These are phyloP conservation scores for Pseudogymnoascus sp. DNA, from an alignment of 2,329 filamentous ascomycete genomes.

Conservation along the genomic window DNA sequence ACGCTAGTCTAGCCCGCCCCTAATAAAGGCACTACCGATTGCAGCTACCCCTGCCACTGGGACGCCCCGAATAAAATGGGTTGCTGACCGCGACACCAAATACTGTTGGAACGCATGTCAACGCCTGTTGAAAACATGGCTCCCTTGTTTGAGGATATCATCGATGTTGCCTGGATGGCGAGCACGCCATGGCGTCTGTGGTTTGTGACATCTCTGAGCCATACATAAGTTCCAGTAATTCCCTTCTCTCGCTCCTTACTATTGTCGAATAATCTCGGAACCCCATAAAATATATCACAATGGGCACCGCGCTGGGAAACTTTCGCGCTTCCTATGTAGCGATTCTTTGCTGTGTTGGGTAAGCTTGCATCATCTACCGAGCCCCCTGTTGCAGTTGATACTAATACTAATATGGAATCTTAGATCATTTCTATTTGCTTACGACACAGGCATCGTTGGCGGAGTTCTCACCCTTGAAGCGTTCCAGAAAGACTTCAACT, in stretches of 20 bases:
- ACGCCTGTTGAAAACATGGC: neutral
- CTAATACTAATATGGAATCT: conserved; percentile 17
- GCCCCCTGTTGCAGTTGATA: conserved; percentile 15
- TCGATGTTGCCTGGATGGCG: neutral
- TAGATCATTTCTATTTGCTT: conserved; percentile 34
- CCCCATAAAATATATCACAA: neutral
- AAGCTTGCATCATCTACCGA: neutral
- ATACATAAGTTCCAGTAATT: neutral
- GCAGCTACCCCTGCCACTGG: neutral
- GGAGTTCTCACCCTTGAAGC: conserved; percentile 39
- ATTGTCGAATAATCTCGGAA: neutral
- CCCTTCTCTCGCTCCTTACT: neutral
- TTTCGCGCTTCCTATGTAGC: conserved; percentile 31
- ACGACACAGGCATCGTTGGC: conserved; percentile 40
- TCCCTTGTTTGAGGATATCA: neutral
- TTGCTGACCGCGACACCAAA: neutral
- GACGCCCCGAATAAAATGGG: neutral
- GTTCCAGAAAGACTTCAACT: conserved; percentile 38
- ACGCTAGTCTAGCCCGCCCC: neutral
- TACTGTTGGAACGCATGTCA: neutral
- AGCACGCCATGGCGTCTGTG: neutral
- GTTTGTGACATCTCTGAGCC: neutral
- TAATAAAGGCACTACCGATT: neutral
- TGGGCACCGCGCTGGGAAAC: conserved; percentile 25
- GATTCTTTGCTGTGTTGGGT: conserved; percentile 12